phyloP scores from a whole-genome alignment of 2,329 filamentous ascomycete species.

The Falciphora oryzae region DNA sequence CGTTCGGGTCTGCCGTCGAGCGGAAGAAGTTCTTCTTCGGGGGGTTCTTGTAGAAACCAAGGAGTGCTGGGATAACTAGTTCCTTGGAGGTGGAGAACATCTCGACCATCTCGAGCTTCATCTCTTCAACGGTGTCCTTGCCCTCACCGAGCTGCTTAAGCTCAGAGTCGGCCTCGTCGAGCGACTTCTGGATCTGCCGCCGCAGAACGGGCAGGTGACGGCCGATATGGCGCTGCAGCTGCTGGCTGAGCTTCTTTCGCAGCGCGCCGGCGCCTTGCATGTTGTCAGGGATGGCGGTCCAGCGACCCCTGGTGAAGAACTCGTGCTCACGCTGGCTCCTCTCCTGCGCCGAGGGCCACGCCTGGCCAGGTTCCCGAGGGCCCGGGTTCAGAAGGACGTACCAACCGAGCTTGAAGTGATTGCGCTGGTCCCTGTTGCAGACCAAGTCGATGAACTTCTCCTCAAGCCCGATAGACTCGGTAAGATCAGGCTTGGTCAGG shows the following conservation, averaged over 20 bases:
- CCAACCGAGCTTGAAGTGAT: constrained; percentile 47
- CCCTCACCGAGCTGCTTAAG: constrained; percentile 44
- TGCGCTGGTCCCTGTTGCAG: constrained; percentile 42
- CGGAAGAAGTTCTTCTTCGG: constrained; percentile 46
- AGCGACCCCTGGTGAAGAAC: constrained; percentile 45
- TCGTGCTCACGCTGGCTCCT: constrained; percentile 37
- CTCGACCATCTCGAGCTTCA: constrained; percentile 48
- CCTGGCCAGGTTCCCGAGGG: constrained; percentile 34
- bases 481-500: constrained; percentile 47
- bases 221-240: constrained; percentile 46
- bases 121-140: constrained; percentile 47
- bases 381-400: constrained; percentile 46
- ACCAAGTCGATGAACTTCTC: constrained; percentile 50
- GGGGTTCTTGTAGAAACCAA: constrained; percentile 51
- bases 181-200: constrained; percentile 43
- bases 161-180: constrained; percentile 42
- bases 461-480: constrained; percentile 45
- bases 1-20: constrained; percentile 41
- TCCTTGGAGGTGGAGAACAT: constrained; percentile 47
- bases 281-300: constrained; percentile 39
- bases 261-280: constrained; percentile 42
- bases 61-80: constrained; percentile 46
- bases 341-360: constrained; percentile 36
- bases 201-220: constrained; percentile 45
- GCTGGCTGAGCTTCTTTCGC: constrained; percentile 42